Percentiles rank a stretch among this genome's conserved stretches.
phyloP scores from a whole-genome alignment of 257 asterid species.

The Lavandula angustifolia region DNA sequence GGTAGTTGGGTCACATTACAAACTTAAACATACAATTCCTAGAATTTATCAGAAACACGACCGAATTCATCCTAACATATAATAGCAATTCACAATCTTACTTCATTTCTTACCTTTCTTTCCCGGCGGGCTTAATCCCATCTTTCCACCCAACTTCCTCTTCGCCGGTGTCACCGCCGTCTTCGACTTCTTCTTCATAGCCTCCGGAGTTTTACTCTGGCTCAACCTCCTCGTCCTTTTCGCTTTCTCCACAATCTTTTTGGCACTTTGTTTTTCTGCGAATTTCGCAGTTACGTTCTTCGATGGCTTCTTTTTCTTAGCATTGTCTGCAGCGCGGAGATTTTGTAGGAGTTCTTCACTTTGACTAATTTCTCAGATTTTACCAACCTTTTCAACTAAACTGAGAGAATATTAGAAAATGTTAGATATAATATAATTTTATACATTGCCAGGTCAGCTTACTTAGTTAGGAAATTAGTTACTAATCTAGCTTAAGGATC shows the following conservation, averaged over 20 bases:
- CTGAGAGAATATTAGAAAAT: too few species aligned
- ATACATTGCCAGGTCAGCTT: too few species aligned
- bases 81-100: neutral
- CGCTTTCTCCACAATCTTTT: conserved; percentile 35
- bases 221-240: conserved; percentile 56
- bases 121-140: conserved; percentile 21
- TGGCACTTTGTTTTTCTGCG: neutral
- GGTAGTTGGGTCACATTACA: neutral
- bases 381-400: conserved; percentile 55
- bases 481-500: too few species aligned
- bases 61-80: neutral
- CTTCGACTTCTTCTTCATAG: conserved; percentile 37
- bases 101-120: conserved; percentile 38
- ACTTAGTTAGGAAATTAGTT: too few species aligned
- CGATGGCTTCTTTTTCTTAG: conserved; percentile 15
- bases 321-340: conserved; percentile 35
- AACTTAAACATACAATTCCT: neutral
- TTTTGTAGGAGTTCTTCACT: conserved; percentile 52
- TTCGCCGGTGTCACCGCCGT: conserved; percentile 20
- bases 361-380: conserved; percentile 49
- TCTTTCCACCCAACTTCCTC: conserved; percentile 29
- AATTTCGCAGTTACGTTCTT: conserved; percentile 5
- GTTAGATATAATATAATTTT: too few species aligned
- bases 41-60: neutral
- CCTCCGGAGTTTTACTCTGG: conserved; percentile 58